A percentile compares a stretch with the other conserved stretches of the same genome.
Evolutionary conservation across 129 eudicot species (phyloP).

Genomic region (Silybum marianum): DNA sequence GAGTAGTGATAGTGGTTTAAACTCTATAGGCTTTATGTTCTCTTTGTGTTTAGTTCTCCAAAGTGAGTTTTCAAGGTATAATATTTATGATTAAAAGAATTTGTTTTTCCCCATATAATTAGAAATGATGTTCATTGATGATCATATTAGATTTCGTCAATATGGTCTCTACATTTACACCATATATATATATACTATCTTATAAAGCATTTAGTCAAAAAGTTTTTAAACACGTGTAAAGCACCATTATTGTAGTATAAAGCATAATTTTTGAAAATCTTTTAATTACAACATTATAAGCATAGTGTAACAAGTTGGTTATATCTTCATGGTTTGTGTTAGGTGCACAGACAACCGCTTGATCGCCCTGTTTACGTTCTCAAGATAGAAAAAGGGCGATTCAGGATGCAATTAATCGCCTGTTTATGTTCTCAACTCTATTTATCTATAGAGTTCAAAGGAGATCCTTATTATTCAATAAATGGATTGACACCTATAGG

Average conservation of each 20-base stretch:
- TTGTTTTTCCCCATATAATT: not conserved
- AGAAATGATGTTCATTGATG: not conserved
- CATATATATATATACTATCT: no score
- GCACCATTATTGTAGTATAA: no score
- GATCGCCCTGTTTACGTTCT: not conserved
- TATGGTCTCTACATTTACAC: no score
- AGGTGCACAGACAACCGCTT: not conserved
- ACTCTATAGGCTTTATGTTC: conserved; percentile 20
- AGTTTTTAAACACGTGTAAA: no score
- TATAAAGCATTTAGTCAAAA: not conserved
- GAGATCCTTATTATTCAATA: not conserved
- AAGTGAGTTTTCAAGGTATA: conserved; percentile 60
- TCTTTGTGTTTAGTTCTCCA: conserved; percentile 17
- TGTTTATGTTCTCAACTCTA: no score
- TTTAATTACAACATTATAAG: not conserved
- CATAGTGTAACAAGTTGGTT: not conserved
- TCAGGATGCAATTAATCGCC: no score
- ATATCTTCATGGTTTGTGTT: not conserved
- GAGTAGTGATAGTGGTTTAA: conserved; percentile 65
- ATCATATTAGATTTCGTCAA: not conserved
- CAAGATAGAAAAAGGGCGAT: no score
- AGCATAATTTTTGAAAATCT: no score
- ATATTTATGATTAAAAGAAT: conserved; percentile 8
- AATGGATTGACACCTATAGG: not conserved
- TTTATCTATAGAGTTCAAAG: not conserved